phyloP scores from a whole-genome alignment of 1,284 basidiomycete genomes.

The Fomitopsis pinicola region DNA sequence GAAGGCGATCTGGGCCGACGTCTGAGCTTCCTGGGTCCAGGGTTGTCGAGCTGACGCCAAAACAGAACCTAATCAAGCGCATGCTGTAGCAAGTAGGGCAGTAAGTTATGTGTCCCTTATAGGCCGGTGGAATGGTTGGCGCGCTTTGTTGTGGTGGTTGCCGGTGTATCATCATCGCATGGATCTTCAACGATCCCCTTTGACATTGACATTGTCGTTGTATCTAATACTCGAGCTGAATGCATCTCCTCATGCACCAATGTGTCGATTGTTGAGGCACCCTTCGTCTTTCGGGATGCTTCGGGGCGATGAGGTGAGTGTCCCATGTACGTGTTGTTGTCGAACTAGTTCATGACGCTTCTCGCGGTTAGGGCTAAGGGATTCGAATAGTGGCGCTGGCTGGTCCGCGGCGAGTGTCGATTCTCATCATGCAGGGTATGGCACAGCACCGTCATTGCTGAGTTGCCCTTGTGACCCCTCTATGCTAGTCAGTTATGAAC shows the following conservation, averaged over 20 bases:
- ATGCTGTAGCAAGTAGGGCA: background rate
- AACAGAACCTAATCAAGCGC: background rate
- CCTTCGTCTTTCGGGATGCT: too few species aligned
- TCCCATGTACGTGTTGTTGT: background rate
- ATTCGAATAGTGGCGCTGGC: too few species aligned
- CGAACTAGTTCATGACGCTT: too few species aligned
- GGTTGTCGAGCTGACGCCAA: background rate
- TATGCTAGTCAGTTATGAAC: too few species aligned
- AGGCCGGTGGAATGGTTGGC: too few species aligned
- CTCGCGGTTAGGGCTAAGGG: too few species aligned
- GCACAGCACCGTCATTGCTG: too few species aligned
- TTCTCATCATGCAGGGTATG: too few species aligned
- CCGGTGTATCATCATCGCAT: background rate
- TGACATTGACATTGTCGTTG: background rate
- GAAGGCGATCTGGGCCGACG: slow-evolving; percentile 45
- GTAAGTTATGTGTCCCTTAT: background rate
- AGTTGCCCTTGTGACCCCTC: too few species aligned
- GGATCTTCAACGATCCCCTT: slow-evolving; percentile 1
- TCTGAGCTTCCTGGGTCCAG: slow-evolving; percentile 3
- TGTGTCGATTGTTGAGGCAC: background rate
- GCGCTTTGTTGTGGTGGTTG: background rate
- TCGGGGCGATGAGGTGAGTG: background rate
- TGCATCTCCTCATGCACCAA: background rate
- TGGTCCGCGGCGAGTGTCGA: too few species aligned
- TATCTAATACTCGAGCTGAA: background rate